Evolutionary conservation across 1,139 yeast species (phyloP).

Genomic region (Kodamaea sp.): DNA sequence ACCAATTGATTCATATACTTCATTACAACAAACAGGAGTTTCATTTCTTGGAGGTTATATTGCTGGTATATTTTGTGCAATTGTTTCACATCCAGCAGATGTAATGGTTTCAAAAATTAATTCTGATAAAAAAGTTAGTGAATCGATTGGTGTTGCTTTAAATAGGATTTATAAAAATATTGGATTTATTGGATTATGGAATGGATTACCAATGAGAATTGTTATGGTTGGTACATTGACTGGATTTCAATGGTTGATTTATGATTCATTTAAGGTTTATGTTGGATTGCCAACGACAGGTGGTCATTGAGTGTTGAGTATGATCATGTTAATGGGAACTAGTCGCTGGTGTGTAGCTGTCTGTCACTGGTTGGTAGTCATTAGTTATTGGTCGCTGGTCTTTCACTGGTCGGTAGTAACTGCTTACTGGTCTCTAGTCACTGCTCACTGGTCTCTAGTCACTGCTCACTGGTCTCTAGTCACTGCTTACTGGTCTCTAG

Average conservation of each 20-base stretch:
- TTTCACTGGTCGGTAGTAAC: too few species aligned
- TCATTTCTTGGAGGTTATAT: slow-evolving; percentile 92
- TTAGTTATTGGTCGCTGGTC: too few species aligned
- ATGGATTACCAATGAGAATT: slow-evolving; percentile 90
- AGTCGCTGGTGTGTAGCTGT: too few species aligned
- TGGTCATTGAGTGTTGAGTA: slow-evolving; percentile 57
- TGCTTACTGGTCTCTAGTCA: too few species aligned
- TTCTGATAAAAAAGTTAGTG: slow-evolving; percentile 65
- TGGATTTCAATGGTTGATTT: slow-evolving; percentile 93
- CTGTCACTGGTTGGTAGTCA: too few species aligned
- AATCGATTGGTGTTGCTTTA: slow-evolving; percentile 63
- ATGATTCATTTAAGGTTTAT: slow-evolving; percentile 88
- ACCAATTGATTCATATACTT: slow-evolving; percentile 37
- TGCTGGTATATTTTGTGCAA: slow-evolving; percentile 94
- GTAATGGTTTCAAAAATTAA: slow-evolving; percentile 93
- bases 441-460: too few species aligned
- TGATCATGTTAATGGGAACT: too few species aligned
- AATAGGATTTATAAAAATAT: slow-evolving; percentile 71
- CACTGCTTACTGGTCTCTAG: too few species aligned
- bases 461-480: too few species aligned
- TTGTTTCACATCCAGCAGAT: slow-evolving; percentile 95
- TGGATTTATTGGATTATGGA: slow-evolving; percentile 91
- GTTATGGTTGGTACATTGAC: slow-evolving; percentile 96
- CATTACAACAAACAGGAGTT: slow-evolving; percentile 82
- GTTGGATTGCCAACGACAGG: slow-evolving; percentile 93